Percentiles rank a stretch among this genome's conserved stretches.
Conservation (phyloP, 371 early-diverging fungal genomes). For the Mortierella sp. region DNA sequence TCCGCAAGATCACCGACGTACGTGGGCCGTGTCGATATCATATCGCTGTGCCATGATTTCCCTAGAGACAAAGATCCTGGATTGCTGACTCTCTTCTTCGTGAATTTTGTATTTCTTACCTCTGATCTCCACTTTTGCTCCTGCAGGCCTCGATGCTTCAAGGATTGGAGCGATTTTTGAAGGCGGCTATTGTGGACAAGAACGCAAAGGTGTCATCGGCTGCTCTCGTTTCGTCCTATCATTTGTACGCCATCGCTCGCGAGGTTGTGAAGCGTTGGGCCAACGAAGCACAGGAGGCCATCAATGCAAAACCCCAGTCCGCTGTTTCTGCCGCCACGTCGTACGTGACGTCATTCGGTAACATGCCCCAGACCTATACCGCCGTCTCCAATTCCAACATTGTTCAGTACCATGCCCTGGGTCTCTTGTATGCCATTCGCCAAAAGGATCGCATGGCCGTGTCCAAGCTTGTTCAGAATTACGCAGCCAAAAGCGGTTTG, state of each 20-base stretch:
- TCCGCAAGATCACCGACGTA: conserved; percentile 96
- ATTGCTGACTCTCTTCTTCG: not conserved
- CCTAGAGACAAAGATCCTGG: not conserved
- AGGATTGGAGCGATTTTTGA: conserved; percentile 95
- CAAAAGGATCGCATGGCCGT: conserved; percentile 98
- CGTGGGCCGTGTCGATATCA: conserved; percentile 18
- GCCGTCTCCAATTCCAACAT: conserved; percentile 77
- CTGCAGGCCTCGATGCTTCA: conserved; percentile 91
- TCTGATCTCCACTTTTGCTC: not conserved
- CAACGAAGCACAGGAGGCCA: conserved; percentile 62
- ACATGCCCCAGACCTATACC: conserved; percentile 57
- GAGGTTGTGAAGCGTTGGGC: conserved; percentile 64
- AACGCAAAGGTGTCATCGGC: conserved; percentile 91
- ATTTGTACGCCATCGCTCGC: conserved; percentile 79
- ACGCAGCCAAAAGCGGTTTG: conserved; percentile 70
- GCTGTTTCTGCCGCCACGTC: conserved; percentile 61
- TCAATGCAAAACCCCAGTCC: conserved; percentile 79
- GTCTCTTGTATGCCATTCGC: conserved; percentile 92
- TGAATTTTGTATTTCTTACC: not conserved
- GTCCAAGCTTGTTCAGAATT: conserved; percentile 93
- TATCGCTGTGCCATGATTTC: not conserved
- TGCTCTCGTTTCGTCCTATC: conserved; percentile 93
- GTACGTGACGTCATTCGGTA: conserved; percentile 67
- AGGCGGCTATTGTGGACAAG: conserved; percentile 97
- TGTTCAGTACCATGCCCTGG: conserved; percentile 97